Percentiles rank a stretch among this genome's conserved stretches.
Conservation (phyloP, 2,329 filamentous ascomycete species). For the Paecilomyces sp. region DNA sequence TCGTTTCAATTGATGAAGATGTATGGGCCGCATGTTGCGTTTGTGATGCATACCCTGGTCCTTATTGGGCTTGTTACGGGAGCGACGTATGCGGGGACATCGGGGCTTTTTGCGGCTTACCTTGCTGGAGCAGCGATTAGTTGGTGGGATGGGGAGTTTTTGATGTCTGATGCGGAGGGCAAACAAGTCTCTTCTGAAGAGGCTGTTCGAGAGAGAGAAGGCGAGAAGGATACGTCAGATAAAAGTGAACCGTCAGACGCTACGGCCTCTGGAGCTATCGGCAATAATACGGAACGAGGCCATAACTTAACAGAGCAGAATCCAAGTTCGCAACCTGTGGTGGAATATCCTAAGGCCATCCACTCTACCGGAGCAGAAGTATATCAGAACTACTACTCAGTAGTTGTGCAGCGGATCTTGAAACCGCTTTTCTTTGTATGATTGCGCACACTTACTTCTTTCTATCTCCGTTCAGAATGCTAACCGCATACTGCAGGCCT, state of each 20-base stretch:
- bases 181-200: not conserved
- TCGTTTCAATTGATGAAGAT: conserved; percentile 2
- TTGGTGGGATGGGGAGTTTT: conserved; percentile 40
- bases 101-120: conserved; percentile 51
- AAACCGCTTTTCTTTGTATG: conserved; percentile 68
- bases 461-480: not conserved
- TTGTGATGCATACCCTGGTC: conserved; percentile 37
- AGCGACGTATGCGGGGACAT: conserved; percentile 49
- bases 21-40: conserved; percentile 16
- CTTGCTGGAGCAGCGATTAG: conserved; percentile 47
- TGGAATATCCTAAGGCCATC: not conserved
- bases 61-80: conserved; percentile 42
- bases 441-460: not conserved
- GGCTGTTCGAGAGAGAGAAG: not conserved
- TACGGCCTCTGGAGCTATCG: not conserved
- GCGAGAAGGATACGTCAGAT: not conserved
- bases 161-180: not conserved
- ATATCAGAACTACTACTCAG: conserved; percentile 42
- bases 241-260: not conserved
- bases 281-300: not conserved
- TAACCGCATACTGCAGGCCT: conserved; percentile 25
- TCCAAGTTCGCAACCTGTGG: not conserved
- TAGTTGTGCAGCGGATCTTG: conserved; percentile 46
- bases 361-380: conserved; percentile 19
- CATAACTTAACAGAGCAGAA: not conserved